Evolutionary conservation across 202 grass and related monocot genomes (phyloP).

Genomic region (Cymbopogon flexuosus): DNA sequence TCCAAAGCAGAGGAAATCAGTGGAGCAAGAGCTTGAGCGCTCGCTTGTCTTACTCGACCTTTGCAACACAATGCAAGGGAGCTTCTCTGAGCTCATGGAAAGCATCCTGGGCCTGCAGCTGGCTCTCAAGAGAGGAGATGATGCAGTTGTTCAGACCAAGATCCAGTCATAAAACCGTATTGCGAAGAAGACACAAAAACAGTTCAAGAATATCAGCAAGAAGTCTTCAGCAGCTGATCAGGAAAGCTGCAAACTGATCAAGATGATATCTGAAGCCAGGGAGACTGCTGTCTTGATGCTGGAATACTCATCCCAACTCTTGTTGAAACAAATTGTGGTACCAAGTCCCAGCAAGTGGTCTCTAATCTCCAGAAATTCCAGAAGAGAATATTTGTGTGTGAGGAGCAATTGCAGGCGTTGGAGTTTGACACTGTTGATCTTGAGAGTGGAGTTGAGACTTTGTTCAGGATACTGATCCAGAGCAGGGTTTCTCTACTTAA

Average conservation of each 20-base stretch:
- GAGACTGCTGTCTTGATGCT: constrained; percentile 35
- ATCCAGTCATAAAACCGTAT: constrained; percentile 13
- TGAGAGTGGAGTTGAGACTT: constrained; percentile 32
- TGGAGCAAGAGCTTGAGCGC: constrained; percentile 44
- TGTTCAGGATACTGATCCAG: constrained; percentile 47
- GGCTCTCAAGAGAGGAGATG: constrained; percentile 39
- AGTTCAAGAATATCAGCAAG: constrained; percentile 32
- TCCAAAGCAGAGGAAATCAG: constrained; percentile 26
- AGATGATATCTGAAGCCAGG: constrained; percentile 38
- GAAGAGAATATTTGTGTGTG: neutral
- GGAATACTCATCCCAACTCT: constrained; percentile 21
- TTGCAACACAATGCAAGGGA: constrained; percentile 33
- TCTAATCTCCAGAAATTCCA: constrained; percentile 31
- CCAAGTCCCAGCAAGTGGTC: constrained; percentile 46
- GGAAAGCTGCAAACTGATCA: constrained; percentile 13
- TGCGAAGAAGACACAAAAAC: constrained; percentile 36
- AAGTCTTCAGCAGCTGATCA: neutral
- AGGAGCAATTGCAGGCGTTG: constrained; percentile 22
- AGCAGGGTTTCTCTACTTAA: constrained; percentile 63
- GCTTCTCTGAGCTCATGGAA: constrained; percentile 32
- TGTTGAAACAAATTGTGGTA: neutral
- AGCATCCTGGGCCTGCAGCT: constrained; percentile 37
- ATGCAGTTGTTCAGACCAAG: constrained; percentile 13
- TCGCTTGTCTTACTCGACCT: constrained; percentile 48
- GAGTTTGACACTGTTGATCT: constrained; percentile 34